phyloP scores from a whole-genome alignment of 2,329 filamentous ascomycete genomes.

The Amylocarpus encephaloides region DNA sequence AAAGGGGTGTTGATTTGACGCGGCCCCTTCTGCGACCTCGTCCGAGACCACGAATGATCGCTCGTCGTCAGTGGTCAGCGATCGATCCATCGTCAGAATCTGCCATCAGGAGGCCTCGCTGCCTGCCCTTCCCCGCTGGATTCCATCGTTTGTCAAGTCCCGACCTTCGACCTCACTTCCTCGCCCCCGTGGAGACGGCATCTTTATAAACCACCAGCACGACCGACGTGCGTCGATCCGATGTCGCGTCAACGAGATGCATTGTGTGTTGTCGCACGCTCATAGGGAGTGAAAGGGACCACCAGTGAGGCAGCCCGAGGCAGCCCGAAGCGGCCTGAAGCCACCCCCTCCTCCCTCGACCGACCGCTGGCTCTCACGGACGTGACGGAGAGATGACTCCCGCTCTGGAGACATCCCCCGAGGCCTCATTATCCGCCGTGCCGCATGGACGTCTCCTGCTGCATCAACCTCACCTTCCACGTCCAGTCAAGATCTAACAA shows the following conservation, averaged over 20 bases:
- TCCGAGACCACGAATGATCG: conserved; percentile 13
- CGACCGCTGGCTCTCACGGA: conserved; percentile 15
- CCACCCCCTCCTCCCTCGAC: too few species aligned
- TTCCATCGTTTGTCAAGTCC: conserved; percentile 2
- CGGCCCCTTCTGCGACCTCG: conserved; percentile 10
- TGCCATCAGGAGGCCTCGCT: not conserved
- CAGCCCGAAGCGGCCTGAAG: too few species aligned
- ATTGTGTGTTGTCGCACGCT: conserved; percentile 27
- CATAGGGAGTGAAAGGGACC: conserved; percentile 15
- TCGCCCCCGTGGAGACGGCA: conserved; percentile 7
- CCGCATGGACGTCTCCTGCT: not conserved
- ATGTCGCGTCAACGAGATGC: conserved; percentile 18
- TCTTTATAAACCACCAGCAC: conserved; percentile 15
- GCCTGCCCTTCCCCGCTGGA: not conserved
- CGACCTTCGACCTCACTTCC: not conserved
- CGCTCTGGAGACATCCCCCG: not conserved
- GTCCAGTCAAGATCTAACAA: not conserved
- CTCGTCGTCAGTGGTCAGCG: conserved; percentile 7
- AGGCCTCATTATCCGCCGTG: not conserved
- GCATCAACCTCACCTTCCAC: not conserved
- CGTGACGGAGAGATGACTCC: conserved; percentile 18
- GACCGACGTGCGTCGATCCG: conserved; percentile 14
- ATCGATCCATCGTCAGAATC: not conserved
- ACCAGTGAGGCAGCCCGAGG: conserved; percentile 13
- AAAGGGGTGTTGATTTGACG: conserved; percentile 1